These are phyloP conservation scores for Blastocystis sp. DNA, from an alignment of 352 stramenopile genomes.

Conservation along the genomic window DNA sequence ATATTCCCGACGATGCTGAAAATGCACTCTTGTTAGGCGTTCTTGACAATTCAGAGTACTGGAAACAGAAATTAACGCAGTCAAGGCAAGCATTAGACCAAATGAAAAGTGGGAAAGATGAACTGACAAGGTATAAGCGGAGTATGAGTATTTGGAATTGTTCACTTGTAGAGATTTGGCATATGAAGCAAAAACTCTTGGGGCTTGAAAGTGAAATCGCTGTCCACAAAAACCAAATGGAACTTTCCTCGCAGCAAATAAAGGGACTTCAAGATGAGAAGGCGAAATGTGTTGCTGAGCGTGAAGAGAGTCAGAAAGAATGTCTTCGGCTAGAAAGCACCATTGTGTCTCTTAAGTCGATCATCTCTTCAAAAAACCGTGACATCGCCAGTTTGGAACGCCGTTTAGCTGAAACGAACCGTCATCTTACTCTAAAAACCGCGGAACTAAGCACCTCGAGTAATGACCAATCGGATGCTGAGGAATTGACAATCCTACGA, in stretches of 20 bases:
- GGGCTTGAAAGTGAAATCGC: slow-evolving; percentile 23
- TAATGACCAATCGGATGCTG: neutral
- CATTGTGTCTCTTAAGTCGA: neutral
- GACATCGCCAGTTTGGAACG: slow-evolving; percentile 16
- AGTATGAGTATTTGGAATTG: neutral
- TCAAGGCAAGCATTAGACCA: neutral
- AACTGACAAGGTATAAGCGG: neutral
- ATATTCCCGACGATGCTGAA: slow-evolving; percentile 21
- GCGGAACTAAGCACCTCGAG: neutral
- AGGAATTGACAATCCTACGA: neutral
- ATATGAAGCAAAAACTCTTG: slow-evolving; percentile 46
- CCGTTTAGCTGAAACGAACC: neutral
- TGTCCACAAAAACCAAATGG: slow-evolving; percentile 17
- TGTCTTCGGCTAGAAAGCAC: neutral
- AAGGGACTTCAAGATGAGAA: neutral
- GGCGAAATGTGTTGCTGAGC: neutral
- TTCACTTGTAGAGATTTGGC: slow-evolving; percentile 26
- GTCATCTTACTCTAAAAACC: neutral
- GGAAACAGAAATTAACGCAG: slow-evolving; percentile 45
- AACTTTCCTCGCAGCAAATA: neutral
- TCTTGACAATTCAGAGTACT: neutral
- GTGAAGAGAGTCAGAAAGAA: neutral
- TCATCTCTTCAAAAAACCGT: slow-evolving; percentile 46
- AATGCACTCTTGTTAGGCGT: neutral
- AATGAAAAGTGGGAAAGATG: neutral